Evolutionary conservation across 208 protist genomes (phyloP), one percentile per base, ranked within the genome.

Genomic region (Vickermania spadyakhi): DNA sequence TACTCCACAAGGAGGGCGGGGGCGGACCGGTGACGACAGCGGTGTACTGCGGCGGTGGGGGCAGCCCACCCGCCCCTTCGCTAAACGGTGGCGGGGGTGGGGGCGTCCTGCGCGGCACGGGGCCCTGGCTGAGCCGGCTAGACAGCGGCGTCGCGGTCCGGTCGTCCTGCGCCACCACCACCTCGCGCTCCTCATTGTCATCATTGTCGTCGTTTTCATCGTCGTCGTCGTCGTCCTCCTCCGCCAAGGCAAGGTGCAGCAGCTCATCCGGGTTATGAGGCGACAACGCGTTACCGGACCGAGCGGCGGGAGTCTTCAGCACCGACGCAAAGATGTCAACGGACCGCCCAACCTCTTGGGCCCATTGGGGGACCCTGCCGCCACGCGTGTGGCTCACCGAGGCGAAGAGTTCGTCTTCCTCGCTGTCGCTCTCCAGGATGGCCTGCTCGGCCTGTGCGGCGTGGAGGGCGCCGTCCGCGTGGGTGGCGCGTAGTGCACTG

Each of bases 321-420:
- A 55, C 7, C 11, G 51, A 18, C n/a, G 51, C 66, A 56, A 72
- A 77, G 21, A 77, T 77, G 55, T 77, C 71, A 54, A 77, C 61
- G 26, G 66, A 63, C 0, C 72, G 66, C 36, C 66, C 62, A 26
- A 62, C 73, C 27, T 77, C 62, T 3, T 57, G 28, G 22, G 50
- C 28, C 74, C 64, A 70, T 11, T 49, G 41, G 41, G 13, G 11
- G 41, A 49, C 41, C 11, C 18, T 11, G 41, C 41, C 11, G 13
- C 41, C 11, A 11, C 41, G 11, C 18, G 13, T 18, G 11, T 18
- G 11, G 41, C 41, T 49, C 41, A 11, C 14, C 52, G 11, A 56
- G 11, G 52, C n/a, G n/a, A 22, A 25, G 56, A 4, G 54, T 22
- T 1, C 52, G 4, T 62, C 14, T 67, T 66, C 27, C 25, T 61